Percentiles rank a stretch among this genome's conserved stretches.
Evolutionary conservation across 768 basidiomycete species (phyloP).

Genomic region (Tubosaeta sp.): DNA sequence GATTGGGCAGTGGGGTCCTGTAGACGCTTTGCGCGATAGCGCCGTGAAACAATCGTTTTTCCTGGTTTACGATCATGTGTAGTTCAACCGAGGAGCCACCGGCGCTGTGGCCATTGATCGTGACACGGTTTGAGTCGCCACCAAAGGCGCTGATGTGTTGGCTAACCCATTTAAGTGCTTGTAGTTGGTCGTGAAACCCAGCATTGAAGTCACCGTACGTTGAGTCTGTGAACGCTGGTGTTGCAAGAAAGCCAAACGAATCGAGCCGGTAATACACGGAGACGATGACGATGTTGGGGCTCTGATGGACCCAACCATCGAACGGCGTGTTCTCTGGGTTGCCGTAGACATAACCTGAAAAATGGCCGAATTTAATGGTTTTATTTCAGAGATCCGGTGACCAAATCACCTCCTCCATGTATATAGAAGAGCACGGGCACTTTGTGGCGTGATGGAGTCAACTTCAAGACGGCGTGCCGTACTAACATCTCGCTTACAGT

Average conservation of each 20-base stretch:
- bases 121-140: slow-evolving; percentile 37
- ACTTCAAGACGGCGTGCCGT: slow-evolving; percentile 12
- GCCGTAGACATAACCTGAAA: slow-evolving; percentile 49
- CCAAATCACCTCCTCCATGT: slow-evolving; percentile 30
- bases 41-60: slow-evolving; percentile 41
- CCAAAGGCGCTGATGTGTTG: slow-evolving; percentile 37
- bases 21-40: slow-evolving; percentile 64
- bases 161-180: slow-evolving; percentile 38
- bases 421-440: slow-evolving; percentile 41
- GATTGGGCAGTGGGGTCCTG: slow-evolving; percentile 46
- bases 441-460: slow-evolving; percentile 1
- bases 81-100: slow-evolving; percentile 54
- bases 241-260: slow-evolving; percentile 58
- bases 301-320: slow-evolving; percentile 60
- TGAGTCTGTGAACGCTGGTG: slow-evolving; percentile 41
- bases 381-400: neutral
- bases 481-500: slow-evolving; percentile 31
- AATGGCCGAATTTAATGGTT: neutral
- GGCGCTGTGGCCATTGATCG: slow-evolving; percentile 59
- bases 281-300: slow-evolving; percentile 56
- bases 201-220: slow-evolving; percentile 46
- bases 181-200: slow-evolving; percentile 52
- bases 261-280: slow-evolving; percentile 53
- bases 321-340: slow-evolving; percentile 67
- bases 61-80: slow-evolving; percentile 47